Percentiles rank a stretch among this genome's conserved stretches.
phyloP scores from a whole-genome alignment of 495 filamentous ascomycete genomes.

The Penicillium cataractarum region DNA sequence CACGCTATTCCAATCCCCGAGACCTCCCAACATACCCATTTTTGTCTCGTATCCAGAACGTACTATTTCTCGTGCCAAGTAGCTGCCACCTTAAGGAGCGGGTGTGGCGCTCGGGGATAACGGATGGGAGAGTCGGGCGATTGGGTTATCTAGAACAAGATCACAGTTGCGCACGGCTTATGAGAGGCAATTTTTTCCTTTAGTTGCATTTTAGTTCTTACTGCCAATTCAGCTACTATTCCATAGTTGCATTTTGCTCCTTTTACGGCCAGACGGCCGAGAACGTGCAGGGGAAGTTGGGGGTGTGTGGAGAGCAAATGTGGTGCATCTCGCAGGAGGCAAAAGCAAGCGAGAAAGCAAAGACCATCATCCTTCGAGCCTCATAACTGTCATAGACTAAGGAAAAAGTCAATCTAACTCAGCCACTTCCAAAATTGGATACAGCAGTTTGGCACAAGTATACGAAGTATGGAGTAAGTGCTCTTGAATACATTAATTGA shows the following conservation, averaged over 20 bases:
- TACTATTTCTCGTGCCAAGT: neutral
- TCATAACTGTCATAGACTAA: neutral
- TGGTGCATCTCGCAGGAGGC: neutral
- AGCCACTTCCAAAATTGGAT: neutral
- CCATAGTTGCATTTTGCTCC: neutral
- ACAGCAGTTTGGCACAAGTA: neutral
- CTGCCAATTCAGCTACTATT: neutral
- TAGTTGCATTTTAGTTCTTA: neutral
- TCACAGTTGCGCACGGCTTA: neutral
- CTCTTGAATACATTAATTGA: neutral
- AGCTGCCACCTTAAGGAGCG: neutral
- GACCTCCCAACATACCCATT: neutral
- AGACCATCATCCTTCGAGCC: neutral
- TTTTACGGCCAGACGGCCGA: neutral
- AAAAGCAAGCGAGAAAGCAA: slow-evolving; percentile 1
- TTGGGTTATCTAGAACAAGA: slow-evolving; percentile 20
- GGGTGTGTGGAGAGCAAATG: neutral
- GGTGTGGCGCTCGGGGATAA: slow-evolving; percentile 21
- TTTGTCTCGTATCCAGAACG: neutral
- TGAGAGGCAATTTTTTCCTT: neutral
- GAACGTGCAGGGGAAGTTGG: neutral
- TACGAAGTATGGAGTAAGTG: neutral
- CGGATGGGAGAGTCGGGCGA: slow-evolving; percentile 20
- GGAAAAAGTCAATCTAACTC: neutral
- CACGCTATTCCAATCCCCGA: neutral